phyloP scores from a whole-genome alignment of 78 protist species.

The Speleostelium caveatum region DNA sequence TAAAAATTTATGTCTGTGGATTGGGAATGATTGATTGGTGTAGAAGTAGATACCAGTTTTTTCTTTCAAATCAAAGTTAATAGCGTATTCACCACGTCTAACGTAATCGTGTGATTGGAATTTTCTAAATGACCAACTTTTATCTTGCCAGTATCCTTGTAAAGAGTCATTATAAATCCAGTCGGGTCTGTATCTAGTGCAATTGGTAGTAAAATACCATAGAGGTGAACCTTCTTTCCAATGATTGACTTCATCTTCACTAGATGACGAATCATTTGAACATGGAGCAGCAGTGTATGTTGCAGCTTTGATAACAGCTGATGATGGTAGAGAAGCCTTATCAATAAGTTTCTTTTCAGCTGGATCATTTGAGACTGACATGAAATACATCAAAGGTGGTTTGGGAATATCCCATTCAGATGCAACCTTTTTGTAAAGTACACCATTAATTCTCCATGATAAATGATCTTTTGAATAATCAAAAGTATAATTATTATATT shows the following conservation, averaged over 20 bases:
- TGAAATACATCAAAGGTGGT: slow-evolving; percentile 1
- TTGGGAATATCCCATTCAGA: neutral
- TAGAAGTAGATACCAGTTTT: neutral
- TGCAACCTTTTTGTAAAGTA: neutral
- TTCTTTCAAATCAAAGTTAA: neutral
- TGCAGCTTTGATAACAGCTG: neutral
- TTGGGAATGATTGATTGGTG: neutral
- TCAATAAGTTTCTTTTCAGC: neutral
- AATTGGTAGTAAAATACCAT: slow-evolving; percentile 2
- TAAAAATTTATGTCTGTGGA: slow-evolving; percentile 6
- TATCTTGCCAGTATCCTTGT: neutral
- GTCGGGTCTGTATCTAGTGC: neutral
- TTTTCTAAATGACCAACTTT: neutral
- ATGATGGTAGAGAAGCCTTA: neutral
- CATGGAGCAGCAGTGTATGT: neutral
- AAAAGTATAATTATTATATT: neutral
- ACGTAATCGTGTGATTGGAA: neutral
- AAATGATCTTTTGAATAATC: neutral
- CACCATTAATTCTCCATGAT: neutral
- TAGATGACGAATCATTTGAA: neutral
- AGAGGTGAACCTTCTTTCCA: slow-evolving; percentile 1
- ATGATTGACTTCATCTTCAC: neutral
- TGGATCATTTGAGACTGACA: neutral
- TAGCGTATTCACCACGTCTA: slow-evolving; percentile 21
- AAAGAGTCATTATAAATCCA: slow-evolving; percentile 29